These are phyloP conservation scores for Reutealis trisperma DNA, from an alignment of 345 rosid genomes.

Conservation along the genomic window DNA sequence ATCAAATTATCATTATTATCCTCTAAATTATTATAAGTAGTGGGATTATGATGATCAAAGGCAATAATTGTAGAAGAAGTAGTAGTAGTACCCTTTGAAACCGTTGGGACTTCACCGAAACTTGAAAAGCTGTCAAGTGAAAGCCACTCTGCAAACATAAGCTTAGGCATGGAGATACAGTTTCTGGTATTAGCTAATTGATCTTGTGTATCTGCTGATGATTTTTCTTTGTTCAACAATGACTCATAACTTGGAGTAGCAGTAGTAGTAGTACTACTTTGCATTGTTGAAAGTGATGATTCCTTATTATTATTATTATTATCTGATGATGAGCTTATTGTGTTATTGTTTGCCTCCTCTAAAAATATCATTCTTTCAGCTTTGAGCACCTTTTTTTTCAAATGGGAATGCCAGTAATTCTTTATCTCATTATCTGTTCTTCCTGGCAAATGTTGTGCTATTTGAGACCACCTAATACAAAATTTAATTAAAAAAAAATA, in stretches of 20 bases:
- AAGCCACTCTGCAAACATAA: conserved; percentile 80
- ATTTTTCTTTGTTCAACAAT: conserved; percentile 17
- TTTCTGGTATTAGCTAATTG: neutral
- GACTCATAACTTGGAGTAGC: conserved; percentile 32
- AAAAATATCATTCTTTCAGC: conserved; percentile 26
- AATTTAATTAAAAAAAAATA: neutral
- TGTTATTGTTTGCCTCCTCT: conserved; percentile 5
- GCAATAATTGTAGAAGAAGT: too few relatives aligned
- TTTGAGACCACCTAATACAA: conserved; percentile 76
- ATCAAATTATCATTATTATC: conserved; percentile 14
- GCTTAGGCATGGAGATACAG: conserved; percentile 44
- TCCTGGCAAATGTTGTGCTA: conserved; percentile 84
- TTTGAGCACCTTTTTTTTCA: conserved; percentile 66
- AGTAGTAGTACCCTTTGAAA: conserved; percentile 9
- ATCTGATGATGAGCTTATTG: conserved; percentile 24
- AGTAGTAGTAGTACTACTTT: neutral
- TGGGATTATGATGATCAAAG: conserved; percentile 15
- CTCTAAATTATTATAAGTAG: too few relatives aligned
- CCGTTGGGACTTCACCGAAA: conserved; percentile 11
- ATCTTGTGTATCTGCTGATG: conserved; percentile 11
- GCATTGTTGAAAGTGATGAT: conserved; percentile 23
- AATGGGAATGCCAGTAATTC: conserved; percentile 88
- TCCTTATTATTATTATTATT: conserved; percentile 32
- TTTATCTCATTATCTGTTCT: conserved; percentile 96
- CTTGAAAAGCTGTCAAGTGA: conserved; percentile 29